phyloP scores from a whole-genome alignment of 129 eudicot species.

The Heracleum sosnowskyi region DNA sequence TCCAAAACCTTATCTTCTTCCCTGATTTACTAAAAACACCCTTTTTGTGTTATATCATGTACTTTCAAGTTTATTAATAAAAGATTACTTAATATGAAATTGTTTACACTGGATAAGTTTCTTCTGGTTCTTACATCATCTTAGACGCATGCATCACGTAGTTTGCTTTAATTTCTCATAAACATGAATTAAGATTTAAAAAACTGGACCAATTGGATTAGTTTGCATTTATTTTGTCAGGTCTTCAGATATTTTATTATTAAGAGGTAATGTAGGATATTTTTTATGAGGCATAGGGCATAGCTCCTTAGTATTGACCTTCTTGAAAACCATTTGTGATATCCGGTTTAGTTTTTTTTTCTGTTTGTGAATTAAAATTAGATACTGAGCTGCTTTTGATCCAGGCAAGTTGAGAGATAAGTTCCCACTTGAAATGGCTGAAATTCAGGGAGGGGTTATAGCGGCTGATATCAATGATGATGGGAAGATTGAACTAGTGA shows the following conservation, averaged over 20 bases:
- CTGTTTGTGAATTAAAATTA: background rate
- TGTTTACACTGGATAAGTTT: background rate
- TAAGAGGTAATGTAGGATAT: background rate
- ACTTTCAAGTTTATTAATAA: background rate
- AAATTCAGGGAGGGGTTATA: conserved; percentile 87
- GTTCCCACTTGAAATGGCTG: conserved; percentile 98
- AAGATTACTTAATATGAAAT: background rate
- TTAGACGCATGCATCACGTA: background rate
- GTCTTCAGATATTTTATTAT: background rate
- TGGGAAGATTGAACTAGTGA: conserved; percentile 88
- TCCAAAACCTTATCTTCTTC: background rate
- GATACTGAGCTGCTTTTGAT: conserved; percentile 7
- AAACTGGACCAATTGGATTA: background rate
- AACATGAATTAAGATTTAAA: background rate
- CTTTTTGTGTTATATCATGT: background rate
- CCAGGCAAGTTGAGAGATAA: conserved; percentile 88
- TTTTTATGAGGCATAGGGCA: no score
- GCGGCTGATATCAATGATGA: conserved; percentile 98
- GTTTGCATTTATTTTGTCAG: background rate
- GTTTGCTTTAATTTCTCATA: background rate
- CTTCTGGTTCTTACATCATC: background rate
- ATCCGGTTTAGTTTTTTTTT: background rate
- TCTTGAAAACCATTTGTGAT: background rate
- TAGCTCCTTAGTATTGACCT: background rate
- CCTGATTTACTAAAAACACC: background rate